Evolutionary conservation across 1,284 basidiomycete genomes (phyloP).

Genomic region (Spongiforma sp.): DNA sequence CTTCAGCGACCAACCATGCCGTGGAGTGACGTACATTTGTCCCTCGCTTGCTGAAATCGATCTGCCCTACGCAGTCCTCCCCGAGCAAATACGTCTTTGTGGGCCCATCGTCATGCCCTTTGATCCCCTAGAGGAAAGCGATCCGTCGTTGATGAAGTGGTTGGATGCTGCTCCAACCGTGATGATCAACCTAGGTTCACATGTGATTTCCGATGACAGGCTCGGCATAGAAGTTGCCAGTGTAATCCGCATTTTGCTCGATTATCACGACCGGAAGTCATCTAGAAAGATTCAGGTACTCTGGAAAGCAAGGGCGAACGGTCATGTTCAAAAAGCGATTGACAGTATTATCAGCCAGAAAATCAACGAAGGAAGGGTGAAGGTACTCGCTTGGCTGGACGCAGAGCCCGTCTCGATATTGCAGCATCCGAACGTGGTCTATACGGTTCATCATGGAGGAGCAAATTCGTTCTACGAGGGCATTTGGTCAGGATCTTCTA

Average conservation of each 20-base stretch:
- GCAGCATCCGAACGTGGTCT: constrained; percentile 18
- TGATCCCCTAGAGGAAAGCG: constrained; percentile 13
- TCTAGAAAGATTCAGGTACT: constrained; percentile 3
- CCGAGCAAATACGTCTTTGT: constrained; percentile 4
- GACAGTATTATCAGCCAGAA: constrained; percentile 4
- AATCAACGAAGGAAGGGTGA: background rate
- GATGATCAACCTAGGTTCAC: constrained; percentile 13
- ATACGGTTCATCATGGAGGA: constrained; percentile 22
- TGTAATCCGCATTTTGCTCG: constrained; percentile 11
- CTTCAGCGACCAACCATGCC: background rate
- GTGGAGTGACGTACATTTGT: constrained; percentile 10
- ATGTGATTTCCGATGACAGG: background rate
- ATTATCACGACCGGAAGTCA: constrained; percentile 4
- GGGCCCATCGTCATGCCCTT: constrained; percentile 19
- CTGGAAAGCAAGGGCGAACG: constrained; percentile 10
- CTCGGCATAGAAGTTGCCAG: constrained; percentile 3
- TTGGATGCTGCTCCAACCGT: constrained; percentile 15
- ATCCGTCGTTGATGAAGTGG: constrained; percentile 14
- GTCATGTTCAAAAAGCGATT: background rate
- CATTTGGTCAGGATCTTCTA: constrained; percentile 10
- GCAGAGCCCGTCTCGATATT: constrained; percentile 19
- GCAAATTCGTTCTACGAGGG: constrained; percentile 23
- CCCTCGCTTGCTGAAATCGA: constrained; percentile 10
- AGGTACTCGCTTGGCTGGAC: constrained; percentile 14
- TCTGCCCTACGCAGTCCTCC: background rate